phyloP scores from a whole-genome alignment of 768 basidiomycete species.

The Leccinum subgranulosum region DNA sequence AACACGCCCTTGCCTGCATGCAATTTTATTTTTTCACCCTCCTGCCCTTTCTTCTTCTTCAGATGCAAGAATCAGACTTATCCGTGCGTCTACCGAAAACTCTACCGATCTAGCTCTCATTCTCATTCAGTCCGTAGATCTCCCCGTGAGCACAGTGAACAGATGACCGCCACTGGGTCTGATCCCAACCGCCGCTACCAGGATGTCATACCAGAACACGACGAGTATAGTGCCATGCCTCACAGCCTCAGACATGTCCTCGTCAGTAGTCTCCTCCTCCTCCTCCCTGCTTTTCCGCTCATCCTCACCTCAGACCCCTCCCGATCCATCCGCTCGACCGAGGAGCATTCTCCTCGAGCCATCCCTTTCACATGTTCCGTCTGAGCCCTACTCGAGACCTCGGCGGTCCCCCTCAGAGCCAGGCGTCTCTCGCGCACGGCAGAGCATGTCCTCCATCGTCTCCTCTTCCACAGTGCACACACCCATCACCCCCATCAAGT shows the following conservation, averaged over 20 bases:
- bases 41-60: neutral
- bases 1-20: slow-evolving; percentile 34
- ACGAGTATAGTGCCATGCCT: slow-evolving; percentile 29
- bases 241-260: slow-evolving; percentile 28
- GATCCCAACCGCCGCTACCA: slow-evolving; percentile 20
- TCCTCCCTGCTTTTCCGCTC: slow-evolving; percentile 7
- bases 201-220: slow-evolving; percentile 29
- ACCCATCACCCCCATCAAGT: slow-evolving; percentile 37
- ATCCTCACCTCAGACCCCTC: slow-evolving; percentile 21
- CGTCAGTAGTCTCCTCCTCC: slow-evolving; percentile 16
- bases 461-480: slow-evolving; percentile 31
- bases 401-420: slow-evolving; percentile 20
- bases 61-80: too few species aligned
- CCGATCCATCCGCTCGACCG: slow-evolving; percentile 16
- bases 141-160: slow-evolving; percentile 25
- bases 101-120: neutral
- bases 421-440: slow-evolving; percentile 27
- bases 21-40: slow-evolving; percentile 4
- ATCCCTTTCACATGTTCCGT: slow-evolving; percentile 1
- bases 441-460: slow-evolving; percentile 39
- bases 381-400: slow-evolving; percentile 20
- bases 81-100: slow-evolving; percentile 17
- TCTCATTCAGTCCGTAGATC: slow-evolving; percentile 22
- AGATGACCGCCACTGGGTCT: slow-evolving; percentile 20
- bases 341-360: slow-evolving; percentile 31